phyloP scores from a whole-genome alignment of 352 stramenopile species.

The Detonula confervacea region DNA sequence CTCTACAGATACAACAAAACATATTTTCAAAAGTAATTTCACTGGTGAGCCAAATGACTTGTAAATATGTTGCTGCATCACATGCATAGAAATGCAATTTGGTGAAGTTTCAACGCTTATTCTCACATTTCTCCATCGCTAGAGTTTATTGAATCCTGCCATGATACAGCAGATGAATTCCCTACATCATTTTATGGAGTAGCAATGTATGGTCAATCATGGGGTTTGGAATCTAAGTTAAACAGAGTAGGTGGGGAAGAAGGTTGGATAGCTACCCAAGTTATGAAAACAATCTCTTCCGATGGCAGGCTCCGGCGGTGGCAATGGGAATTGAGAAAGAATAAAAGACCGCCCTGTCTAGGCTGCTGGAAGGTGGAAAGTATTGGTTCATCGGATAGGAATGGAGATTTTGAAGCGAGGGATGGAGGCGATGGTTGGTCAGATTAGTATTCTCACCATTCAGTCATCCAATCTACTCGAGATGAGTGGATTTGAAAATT shows the following conservation, averaged over 20 bases:
- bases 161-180: slow-evolving; percentile 53
- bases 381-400: slow-evolving; percentile 59
- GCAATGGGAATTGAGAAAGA: slow-evolving; percentile 62
- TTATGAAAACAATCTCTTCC: slow-evolving; percentile 58
- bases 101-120: too few species aligned
- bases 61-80: too few species aligned
- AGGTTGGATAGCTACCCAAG: slow-evolving; percentile 61
- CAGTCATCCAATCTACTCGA: too few species aligned
- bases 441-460: too few species aligned
- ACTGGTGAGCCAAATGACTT: too few species aligned
- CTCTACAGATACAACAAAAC: slow-evolving; percentile 45
- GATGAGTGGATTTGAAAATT: too few species aligned
- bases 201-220: slow-evolving; percentile 54
- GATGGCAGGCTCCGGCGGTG: slow-evolving; percentile 56
- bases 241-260: slow-evolving; percentile 52
- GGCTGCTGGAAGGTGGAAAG: slow-evolving; percentile 53
- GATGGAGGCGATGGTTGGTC: slow-evolving; percentile 26
- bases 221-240: slow-evolving; percentile 44
- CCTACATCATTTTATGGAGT: slow-evolving; percentile 63
- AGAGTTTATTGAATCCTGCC: slow-evolving; percentile 60
- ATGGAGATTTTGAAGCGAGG: slow-evolving; percentile 57
- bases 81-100: too few species aligned
- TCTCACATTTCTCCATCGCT: not conserved
- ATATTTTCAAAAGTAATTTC: slow-evolving; percentile 55
- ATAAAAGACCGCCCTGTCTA: slow-evolving; percentile 50